Evolutionary conservation across 345 rosid species (phyloP), one percentile per base, ranked within the genome.

Genomic region (Kernera saxatilis): DNA sequence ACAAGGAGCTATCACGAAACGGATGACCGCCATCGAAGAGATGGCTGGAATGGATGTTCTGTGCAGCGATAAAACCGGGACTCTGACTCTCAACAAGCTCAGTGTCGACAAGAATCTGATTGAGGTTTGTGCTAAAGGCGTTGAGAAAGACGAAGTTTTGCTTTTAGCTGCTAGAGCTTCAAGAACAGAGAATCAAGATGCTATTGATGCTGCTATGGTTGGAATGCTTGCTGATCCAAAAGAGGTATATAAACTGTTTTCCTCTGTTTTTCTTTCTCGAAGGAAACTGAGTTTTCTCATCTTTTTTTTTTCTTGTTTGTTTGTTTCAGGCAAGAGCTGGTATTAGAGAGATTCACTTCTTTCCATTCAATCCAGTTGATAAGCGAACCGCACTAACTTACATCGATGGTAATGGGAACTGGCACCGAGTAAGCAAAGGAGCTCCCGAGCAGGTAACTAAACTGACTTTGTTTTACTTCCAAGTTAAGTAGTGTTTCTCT

Each of bases 11-110:
- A 91, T 91, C 66, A 91, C 97, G 2, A 91, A 91, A 81, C 81
- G 97, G 23, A 91, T 91, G 97, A 88, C 96, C 44, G 95, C 97
- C 33, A 91, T 91, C 4, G 97, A 91, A 67, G 95, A 91, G 72
- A 83, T 88, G 97, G 97, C 95, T 7, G 95, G 97, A 22, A 90
- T 90, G 96, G 96, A 90, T 73, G 96, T 90, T 66, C 84, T 90
- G 9, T 88, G 97, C 75, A 91, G 97, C 17, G 97, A 91, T 18
- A 88, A 88, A 78, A 91, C 97, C 3, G 97, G 97, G 26, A 88
- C 97, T 5, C 70, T 91, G 49, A 91, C 97, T 3, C 86, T 91
- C 0, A 91, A 91, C 86, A 91, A 88, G 82, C 82, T 90, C 57
- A 90, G 84, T 60, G 88, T 90, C 30, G 97, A 90, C 74, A 85